Percentiles rank a stretch among this genome's conserved stretches.
Evolutionary conservation across 306 rosid species (phyloP).

Genomic region (Clitoria ternatea): DNA sequence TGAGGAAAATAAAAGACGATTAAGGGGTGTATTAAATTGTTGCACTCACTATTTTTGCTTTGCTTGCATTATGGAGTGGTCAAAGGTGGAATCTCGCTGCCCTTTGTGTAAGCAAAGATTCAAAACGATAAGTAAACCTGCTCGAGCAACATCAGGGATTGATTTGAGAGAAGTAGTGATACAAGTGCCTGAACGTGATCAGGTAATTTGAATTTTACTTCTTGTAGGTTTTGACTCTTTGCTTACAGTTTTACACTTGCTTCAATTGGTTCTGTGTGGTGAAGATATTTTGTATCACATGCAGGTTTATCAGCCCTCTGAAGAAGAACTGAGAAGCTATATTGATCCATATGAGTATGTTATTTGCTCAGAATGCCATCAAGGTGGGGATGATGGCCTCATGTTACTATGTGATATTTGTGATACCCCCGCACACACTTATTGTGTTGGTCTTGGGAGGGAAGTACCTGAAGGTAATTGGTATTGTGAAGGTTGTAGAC

Average conservation of each 20-base stretch:
- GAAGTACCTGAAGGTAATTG: conserved; percentile 97
- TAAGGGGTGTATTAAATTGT: conserved; percentile 80
- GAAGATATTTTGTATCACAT: conserved; percentile 20
- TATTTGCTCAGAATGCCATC: conserved; percentile 82
- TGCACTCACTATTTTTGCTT: conserved; percentile 95
- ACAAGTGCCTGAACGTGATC: conserved; percentile 91
- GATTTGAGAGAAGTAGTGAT: conserved; percentile 66
- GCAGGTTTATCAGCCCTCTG: conserved; percentile 98
- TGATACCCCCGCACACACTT: conserved; percentile 97
- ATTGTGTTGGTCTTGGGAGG: conserved; percentile 83
- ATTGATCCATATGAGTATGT: conserved; percentile 91
- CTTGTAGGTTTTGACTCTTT: not conserved
- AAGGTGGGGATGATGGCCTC: conserved; percentile 89
- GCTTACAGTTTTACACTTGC: too few relatives aligned
- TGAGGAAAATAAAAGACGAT: conserved; percentile 89
- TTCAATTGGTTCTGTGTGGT: conserved; percentile 10
- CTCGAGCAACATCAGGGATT: conserved; percentile 53
- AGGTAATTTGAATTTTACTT: conserved; percentile 57
- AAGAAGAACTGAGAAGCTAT: conserved; percentile 95
- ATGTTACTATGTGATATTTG: conserved; percentile 93
- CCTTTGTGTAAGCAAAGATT: conserved; percentile 99
- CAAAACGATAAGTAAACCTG: conserved; percentile 70
- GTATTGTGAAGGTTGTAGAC: conserved; percentile 86
- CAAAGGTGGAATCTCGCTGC: conserved; percentile 96
- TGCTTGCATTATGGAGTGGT: conserved; percentile 96